Evolutionary conservation across 1,139 yeast genomes (phyloP).

Genomic region (Meyerozyma guilliermondii): DNA sequence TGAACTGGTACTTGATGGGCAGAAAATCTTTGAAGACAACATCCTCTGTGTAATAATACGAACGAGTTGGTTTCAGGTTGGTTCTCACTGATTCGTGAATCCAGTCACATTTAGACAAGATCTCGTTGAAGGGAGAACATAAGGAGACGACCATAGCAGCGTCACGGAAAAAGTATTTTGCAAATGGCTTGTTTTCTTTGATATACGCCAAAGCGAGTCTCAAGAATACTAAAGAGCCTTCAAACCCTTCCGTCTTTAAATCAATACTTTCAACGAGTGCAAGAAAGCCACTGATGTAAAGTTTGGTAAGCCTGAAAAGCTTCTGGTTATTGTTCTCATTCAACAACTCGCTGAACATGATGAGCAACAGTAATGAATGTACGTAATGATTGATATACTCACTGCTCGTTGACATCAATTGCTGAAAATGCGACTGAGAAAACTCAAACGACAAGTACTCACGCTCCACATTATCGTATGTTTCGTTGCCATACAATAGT

Average conservation of each 20-base stretch:
- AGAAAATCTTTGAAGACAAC: slow-evolving; percentile 55
- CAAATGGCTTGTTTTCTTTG: slow-evolving; percentile 38
- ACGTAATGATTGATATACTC: not conserved
- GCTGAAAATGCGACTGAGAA: not conserved
- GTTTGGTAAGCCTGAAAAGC: not conserved
- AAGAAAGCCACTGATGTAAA: not conserved
- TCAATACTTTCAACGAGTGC: not conserved
- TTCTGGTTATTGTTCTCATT: not conserved
- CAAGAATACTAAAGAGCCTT: slow-evolving; percentile 11
- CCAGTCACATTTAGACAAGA: not conserved
- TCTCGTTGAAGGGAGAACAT: not conserved
- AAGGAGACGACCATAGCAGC: not conserved
- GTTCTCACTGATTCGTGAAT: not conserved
- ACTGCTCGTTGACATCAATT: not conserved
- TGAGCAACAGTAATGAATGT: not conserved
- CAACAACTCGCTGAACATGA: slow-evolving; percentile 1
- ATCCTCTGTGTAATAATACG: slow-evolving; percentile 59
- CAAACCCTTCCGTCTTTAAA: not conserved
- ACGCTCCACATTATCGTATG: slow-evolving; percentile 22
- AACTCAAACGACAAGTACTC: slow-evolving; percentile 15
- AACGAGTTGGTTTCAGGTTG: slow-evolving; percentile 34
- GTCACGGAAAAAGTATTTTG: slow-evolving; percentile 25
- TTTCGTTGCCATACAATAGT: slow-evolving; percentile 19
- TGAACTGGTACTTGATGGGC: slow-evolving; percentile 47
- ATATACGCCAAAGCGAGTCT: slow-evolving; percentile 55